These are phyloP conservation scores for Barnettozyma californica DNA, from an alignment of 805 yeast species.

Conservation along the genomic window DNA sequence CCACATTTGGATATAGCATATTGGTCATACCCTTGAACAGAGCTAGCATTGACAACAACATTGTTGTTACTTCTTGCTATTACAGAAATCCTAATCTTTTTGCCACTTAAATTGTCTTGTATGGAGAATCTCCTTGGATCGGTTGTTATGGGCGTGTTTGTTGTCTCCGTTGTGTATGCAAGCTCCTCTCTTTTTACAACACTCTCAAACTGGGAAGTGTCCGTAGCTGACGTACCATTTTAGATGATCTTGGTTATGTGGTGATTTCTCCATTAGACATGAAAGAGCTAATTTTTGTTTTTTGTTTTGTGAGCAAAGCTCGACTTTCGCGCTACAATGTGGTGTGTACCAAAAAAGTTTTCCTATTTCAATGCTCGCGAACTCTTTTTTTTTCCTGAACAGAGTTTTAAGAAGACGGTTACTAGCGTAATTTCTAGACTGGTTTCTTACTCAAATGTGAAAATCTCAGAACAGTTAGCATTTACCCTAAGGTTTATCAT, in stretches of 20 bases:
- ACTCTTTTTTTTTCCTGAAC: no score
- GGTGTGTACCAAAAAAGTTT: conserved; percentile 2
- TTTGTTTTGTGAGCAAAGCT: conserved; percentile 3
- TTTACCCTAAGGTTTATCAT: neutral
- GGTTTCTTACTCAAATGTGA: neutral
- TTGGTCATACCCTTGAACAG: neutral
- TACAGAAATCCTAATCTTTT: no score
- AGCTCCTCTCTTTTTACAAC: neutral
- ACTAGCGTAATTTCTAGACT: neutral
- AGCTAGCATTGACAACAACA: neutral
- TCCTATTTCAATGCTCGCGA: neutral
- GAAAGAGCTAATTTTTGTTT: conserved; percentile 12
- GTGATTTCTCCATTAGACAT: neutral
- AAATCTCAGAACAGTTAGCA: neutral
- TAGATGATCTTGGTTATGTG: conserved; percentile 26
- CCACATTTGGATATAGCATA: neutral
- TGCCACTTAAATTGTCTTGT: no score
- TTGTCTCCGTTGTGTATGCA: neutral
- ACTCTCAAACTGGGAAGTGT: neutral
- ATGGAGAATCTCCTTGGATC: neutral
- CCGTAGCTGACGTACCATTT: conserved; percentile 41
- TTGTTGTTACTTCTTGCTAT: no score
- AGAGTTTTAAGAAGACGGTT: no score
- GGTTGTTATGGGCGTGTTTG: neutral
- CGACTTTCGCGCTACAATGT: neutral